These are phyloP conservation scores for Oryza punctata DNA, from an alignment of 176 grass and related monocot species.

Conservation along the genomic window DNA sequence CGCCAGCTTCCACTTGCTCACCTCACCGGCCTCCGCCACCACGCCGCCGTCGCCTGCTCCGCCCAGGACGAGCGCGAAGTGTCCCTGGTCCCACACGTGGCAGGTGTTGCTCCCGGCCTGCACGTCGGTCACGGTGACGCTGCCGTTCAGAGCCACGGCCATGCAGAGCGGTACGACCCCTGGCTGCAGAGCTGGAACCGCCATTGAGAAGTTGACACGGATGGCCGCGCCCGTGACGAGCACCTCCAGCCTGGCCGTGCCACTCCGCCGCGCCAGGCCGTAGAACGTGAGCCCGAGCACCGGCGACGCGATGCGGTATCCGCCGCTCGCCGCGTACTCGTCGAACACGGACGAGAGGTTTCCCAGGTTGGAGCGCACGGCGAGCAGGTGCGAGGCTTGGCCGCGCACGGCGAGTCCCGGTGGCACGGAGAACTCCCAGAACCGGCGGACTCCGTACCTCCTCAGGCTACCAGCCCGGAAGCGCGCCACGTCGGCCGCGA, in stretches of 20 bases:
- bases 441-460: slow-evolving; percentile 45
- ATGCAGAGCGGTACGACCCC: slow-evolving; percentile 59
- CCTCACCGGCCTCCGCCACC: slow-evolving; percentile 29
- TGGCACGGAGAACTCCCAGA: slow-evolving; percentile 70
- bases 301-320: slow-evolving; percentile 68
- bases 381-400: slow-evolving; percentile 52
- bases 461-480: slow-evolving; percentile 70
- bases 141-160: slow-evolving; percentile 50
- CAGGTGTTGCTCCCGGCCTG: slow-evolving; percentile 55
- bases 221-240: slow-evolving; percentile 56
- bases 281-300: slow-evolving; percentile 86
- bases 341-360: slow-evolving; percentile 74
- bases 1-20: slow-evolving; percentile 84
- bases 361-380: slow-evolving; percentile 69
- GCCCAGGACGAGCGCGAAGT: slow-evolving; percentile 66
- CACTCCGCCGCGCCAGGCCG: slow-evolving; percentile 43
- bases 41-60: slow-evolving; percentile 17
- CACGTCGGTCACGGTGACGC: slow-evolving; percentile 52
- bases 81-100: slow-evolving; percentile 65
- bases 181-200: slow-evolving; percentile 39
- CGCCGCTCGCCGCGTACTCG: slow-evolving; percentile 41
- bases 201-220: slow-evolving; percentile 71
- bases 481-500: slow-evolving; percentile 47
- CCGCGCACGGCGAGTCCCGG: slow-evolving; percentile 57
- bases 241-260: slow-evolving; percentile 41